phyloP scores from a whole-genome alignment of 768 basidiomycete genomes.

The Lactarius trivialis region DNA sequence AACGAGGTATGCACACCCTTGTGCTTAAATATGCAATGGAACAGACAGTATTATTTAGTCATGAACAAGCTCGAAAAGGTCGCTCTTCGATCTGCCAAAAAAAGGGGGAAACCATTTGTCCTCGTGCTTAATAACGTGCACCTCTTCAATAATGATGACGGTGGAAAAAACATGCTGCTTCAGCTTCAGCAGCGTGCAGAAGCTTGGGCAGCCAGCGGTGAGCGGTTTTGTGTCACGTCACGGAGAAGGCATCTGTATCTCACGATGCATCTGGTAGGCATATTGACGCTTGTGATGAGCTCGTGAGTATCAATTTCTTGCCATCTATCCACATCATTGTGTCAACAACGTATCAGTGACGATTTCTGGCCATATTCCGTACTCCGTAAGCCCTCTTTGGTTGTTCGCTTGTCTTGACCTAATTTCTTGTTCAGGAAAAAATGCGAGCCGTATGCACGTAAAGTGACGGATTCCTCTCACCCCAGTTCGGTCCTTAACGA shows the following conservation, averaged over 20 bases:
- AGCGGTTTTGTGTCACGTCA: constrained; percentile 24
- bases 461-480: constrained; percentile 18
- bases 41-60: constrained; percentile 33
- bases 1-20: constrained; percentile 47
- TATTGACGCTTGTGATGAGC: constrained; percentile 73
- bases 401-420: background rate
- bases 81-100: constrained; percentile 54
- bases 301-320: constrained; percentile 41
- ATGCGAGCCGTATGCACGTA: constrained; percentile 69
- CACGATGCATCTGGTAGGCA: constrained; percentile 39
- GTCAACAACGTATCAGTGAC: constrained; percentile 42
- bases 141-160: constrained; percentile 68
- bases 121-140: constrained; percentile 79
- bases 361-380: constrained; percentile 77
- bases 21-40: background rate
- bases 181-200: constrained; percentile 85
- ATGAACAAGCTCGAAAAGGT: constrained; percentile 84
- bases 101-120: constrained; percentile 61
- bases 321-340: background rate
- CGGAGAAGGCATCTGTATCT: constrained; percentile 11
- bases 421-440: constrained; percentile 44
- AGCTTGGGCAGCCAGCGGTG: constrained; percentile 76
- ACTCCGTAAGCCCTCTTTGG: constrained; percentile 41
- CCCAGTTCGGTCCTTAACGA: background rate
- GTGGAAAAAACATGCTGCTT: constrained; percentile 70